Evolutionary conservation across 805 yeast genomes (phyloP).

Genomic region (Danielia oregonensis): DNA sequence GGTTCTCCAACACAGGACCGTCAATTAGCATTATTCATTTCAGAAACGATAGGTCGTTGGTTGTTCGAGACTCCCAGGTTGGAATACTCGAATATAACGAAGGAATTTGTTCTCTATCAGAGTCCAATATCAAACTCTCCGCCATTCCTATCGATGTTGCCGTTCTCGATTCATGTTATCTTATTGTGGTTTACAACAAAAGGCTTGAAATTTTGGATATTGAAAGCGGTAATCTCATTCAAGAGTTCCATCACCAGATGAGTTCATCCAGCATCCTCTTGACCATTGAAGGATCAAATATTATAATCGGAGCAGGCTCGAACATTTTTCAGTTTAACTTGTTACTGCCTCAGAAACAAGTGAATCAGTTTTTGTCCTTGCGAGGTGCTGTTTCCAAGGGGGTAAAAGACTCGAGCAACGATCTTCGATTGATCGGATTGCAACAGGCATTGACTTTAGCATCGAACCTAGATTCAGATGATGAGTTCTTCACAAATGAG

Average conservation of each 20-base stretch:
- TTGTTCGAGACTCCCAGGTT: conserved; percentile 33
- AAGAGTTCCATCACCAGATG: conserved; percentile 30
- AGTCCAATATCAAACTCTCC: conserved; percentile 22
- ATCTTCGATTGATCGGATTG: conserved; percentile 29
- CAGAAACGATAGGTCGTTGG: conserved; percentile 12
- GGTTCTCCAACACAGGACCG: conserved; percentile 30
- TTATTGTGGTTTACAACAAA: conserved; percentile 28
- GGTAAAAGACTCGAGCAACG: conserved; percentile 24
- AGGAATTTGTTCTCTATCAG: conserved; percentile 6
- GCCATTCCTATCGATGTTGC: conserved; percentile 24
- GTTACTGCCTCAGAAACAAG: conserved; percentile 27
- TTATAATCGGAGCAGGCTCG: conserved; percentile 24
- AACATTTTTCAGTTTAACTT: conserved; percentile 30
- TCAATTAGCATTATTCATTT: conserved; percentile 19
- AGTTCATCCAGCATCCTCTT: conserved; percentile 21
- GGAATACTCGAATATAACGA: conserved; percentile 14
- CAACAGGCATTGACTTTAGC: conserved; percentile 32
- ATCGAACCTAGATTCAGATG: conserved; percentile 19
- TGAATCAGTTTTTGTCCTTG: conserved; percentile 32
- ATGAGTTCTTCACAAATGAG: conserved; percentile 22
- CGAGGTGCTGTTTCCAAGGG: conserved; percentile 10
- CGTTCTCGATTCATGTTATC: conserved; percentile 30
- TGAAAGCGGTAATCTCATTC: conserved; percentile 32
- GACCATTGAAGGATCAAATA: conserved; percentile 8
- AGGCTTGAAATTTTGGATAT: conserved; percentile 33